Percentiles rank a stretch among this genome's conserved stretches.
Conservation (phyloP, 805 yeast genomes). For the Zygotorulaspora florentina region DNA sequence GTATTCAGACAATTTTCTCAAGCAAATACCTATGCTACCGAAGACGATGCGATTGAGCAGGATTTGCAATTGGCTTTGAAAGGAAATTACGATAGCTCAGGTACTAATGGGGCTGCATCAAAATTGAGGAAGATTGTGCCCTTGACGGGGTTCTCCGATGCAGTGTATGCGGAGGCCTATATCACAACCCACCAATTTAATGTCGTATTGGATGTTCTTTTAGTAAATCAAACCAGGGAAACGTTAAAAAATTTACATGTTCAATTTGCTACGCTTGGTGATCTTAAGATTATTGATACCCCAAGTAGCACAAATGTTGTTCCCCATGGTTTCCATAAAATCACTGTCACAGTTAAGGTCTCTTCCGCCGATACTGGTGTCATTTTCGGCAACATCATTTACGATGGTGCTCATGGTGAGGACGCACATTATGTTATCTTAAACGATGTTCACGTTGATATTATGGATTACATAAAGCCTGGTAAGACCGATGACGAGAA, state of each 20-base stretch:
- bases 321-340: conserved; percentile 94
- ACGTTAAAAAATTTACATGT: conserved; percentile 88
- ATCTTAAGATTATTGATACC: conserved; percentile 87
- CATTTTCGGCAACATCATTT: conserved; percentile 92
- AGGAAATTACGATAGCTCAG: conserved; percentile 39
- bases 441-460: conserved; percentile 92
- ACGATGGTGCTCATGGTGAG: conserved; percentile 91
- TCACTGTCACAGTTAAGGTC: conserved; percentile 86
- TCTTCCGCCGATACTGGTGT: conserved; percentile 98
- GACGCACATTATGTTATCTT: conserved; percentile 86
- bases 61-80: conserved; percentile 55
- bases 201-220: conserved; percentile 85
- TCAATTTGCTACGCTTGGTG: conserved; percentile 95
- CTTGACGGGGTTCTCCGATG: conserved; percentile 96
- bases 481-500: conserved; percentile 83
- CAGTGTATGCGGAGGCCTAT: conserved; percentile 96
- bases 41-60: conserved; percentile 48
- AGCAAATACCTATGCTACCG: conserved; percentile 36
- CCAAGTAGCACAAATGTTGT: conserved; percentile 88
- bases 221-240: conserved; percentile 89
- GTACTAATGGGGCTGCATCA: conserved; percentile 61
- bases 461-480: conserved; percentile 96
- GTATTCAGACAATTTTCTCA: conserved; percentile 72
- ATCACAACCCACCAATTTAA: conserved; percentile 96
- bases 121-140: conserved; percentile 85